Percentiles rank a stretch among this genome's conserved stretches.
Conservation (phyloP, 2,329 filamentous ascomycete genomes). For the Neoscytalidium dimidiatum region DNA sequence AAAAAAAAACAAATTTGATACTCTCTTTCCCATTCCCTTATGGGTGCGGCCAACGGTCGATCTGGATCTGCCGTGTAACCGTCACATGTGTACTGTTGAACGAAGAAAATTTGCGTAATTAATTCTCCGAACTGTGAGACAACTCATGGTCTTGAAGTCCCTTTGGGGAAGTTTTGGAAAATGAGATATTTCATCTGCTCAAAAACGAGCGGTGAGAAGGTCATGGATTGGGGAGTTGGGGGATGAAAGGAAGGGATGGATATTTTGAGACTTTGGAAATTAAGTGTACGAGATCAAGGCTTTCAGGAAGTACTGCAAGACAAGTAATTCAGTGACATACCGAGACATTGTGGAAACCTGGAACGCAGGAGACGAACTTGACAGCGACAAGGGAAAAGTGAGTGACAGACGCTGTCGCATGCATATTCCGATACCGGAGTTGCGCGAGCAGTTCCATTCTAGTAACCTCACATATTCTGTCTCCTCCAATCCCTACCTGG, state of each 20-base stretch:
- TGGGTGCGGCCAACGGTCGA: background rate
- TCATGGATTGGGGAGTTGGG: background rate
- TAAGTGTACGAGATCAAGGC: background rate
- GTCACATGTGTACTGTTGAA: conserved; percentile 11
- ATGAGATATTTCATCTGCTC: background rate
- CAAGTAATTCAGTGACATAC: background rate
- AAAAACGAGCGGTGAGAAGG: background rate
- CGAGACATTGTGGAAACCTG: background rate
- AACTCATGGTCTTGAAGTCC: background rate
- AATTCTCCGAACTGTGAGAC: conserved; percentile 15
- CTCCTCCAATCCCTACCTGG: background rate
- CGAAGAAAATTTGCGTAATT: conserved; percentile 12
- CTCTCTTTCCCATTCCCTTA: background rate
- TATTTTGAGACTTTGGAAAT: background rate
- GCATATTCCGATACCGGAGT: conserved; percentile 13
- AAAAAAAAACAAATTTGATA: conserved; percentile 13
- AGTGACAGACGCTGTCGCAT: conserved; percentile 11
- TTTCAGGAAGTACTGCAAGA: background rate
- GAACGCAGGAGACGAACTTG: background rate
- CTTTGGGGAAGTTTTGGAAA: background rate
- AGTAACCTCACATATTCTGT: conserved; percentile 5
- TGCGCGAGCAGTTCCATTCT: conserved; percentile 19
- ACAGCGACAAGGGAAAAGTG: background rate
- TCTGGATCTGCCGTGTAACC: conserved; percentile 10
- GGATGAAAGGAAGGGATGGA: background rate